Evolutionary conservation across 2,329 filamentous ascomycete species (phyloP), one percentile per base, ranked within the genome.

Genomic region (Ceratocystis albifundus): DNA sequence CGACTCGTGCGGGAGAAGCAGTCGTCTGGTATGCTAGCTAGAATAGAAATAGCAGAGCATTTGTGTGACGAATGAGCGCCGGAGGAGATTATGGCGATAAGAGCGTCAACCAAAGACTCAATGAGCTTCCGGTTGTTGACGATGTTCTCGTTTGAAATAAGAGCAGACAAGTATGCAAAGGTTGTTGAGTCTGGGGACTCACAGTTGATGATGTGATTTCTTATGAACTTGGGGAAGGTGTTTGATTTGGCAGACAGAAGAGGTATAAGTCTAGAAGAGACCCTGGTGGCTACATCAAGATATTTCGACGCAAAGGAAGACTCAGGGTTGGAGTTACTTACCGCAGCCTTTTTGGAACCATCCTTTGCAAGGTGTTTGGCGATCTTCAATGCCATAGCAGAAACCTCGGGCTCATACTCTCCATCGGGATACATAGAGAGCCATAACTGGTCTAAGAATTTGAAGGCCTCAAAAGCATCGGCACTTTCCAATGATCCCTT

Each of bases 401-500:
- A 72, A 7, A 74, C 70, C 28, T 75, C 74, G 0, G 70, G 61
- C 20, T 72, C 69, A 5, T 70, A 68, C 28, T 70, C 68, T 1
- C 73, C 74, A 68, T 78, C 75, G 0, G 76, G 77, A 5, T 72
- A 74, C 71, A 77, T 72, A 0, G 73, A 71, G 3, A 76, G 66
- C 77, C 77, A 79, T 8, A 74, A 70, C 22, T 73, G 71, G 20
- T 73, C 76, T 62, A 74, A 73, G 69, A 75, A 78, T 48, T 75
- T 75, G 67, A 78, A 75, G 0, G 76, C 77, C 61, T 78, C 76
- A 17, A 75, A 76, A 0, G 76, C 74, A 59, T 77, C 75, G 36
- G 72, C 69, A 1, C 73, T 74, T 2, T 72, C 69, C 10, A 78
- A 67, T 0, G 73, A 70, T 0, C 73, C 69, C 57, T 75, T 74